These are phyloP conservation scores for Claviceps quebecensis DNA, from an alignment of 2,329 filamentous ascomycete species.

Conservation along the genomic window DNA sequence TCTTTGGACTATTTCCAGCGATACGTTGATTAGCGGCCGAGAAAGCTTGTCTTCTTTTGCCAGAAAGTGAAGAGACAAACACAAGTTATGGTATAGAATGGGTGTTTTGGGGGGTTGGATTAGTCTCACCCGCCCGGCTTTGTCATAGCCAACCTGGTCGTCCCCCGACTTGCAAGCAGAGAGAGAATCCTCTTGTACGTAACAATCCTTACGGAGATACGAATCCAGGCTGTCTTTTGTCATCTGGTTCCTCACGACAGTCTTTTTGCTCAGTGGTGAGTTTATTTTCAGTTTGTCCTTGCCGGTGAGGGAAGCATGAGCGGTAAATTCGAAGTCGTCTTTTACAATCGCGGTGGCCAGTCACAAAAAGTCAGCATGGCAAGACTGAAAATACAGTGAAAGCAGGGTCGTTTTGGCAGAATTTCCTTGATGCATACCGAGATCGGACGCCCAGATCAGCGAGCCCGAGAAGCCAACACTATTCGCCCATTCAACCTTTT, in stretches of 20 bases:
- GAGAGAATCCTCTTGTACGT: conserved; percentile 1
- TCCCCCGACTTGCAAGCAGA: neutral
- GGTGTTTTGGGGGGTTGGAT: neutral
- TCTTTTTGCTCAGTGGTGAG: neutral
- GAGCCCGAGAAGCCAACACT: conserved; percentile 7
- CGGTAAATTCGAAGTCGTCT: neutral
- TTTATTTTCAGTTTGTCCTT: neutral
- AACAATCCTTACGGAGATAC: neutral
- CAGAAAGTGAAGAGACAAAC: too few relatives aligned
- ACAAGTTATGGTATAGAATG: too few relatives aligned
- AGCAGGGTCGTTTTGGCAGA: too few relatives aligned
- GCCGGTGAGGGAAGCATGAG: neutral
- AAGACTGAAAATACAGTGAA: too few relatives aligned
- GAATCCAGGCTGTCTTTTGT: neutral
- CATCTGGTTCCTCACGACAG: neutral
- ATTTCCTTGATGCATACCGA: conserved; percentile 1
- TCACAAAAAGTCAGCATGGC: neutral
- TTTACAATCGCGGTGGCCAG: neutral
- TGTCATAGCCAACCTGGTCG: neutral
- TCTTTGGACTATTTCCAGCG: neutral
- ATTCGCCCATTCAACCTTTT: conserved; percentile 11
- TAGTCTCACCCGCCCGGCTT: neutral
- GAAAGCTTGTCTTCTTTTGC: neutral
- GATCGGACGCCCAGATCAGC: conserved; percentile 12
- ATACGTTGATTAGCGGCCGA: neutral